Evolutionary conservation across 2,329 filamentous ascomycete genomes (phyloP), one percentile per base, ranked within the genome.

Genomic region (Aotearoamyces nothofagi): DNA sequence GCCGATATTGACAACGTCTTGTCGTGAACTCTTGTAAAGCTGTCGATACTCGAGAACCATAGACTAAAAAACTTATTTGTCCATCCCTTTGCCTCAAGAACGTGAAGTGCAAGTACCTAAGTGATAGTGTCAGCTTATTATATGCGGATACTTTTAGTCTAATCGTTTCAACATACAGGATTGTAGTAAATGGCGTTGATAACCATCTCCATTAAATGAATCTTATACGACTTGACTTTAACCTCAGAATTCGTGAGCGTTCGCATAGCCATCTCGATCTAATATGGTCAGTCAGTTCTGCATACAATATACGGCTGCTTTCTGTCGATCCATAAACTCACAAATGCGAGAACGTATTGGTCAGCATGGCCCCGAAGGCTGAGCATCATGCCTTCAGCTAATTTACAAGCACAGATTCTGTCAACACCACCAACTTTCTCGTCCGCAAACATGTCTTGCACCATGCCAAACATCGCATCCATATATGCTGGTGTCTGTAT

Each of bases 101-200:
- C 73, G 37, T 84, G 77, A 13, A 98, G 67, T 14, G 84, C 69
- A 34, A 94, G 64, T 24, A 78, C 41, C 44, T 48, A 3, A 13
- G 14, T 9, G 24, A n/a, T n/a, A n/a, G n/a, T n/a, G n/a, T n/a
- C n/a, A n/a, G n/a, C n/a, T n/a, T n/a, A n/a, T n/a, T n/a, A n/a
- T n/a, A n/a, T n/a, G n/a, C n/a, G n/a, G n/a, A n/a, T n/a, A n/a
- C n/a, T n/a, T n/a, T n/a, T n/a, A n/a, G n/a, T n/a, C n/a, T n/a
- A n/a, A n/a, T n/a, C n/a, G 27, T 14, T 15, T 15, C n/a, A 15
- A 13, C 40, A 8, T 40, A 49, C 57, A 2, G 90, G 86, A 59
- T 93, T 94, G 64, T 98, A 98, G 64, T 96, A 92, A 45, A 96
- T 84, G 31, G 81, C 75, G 55, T 96, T 96, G 62, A 98, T 93